phyloP scores from a whole-genome alignment of 352 stramenopile species.

The Phytophthora sojae region DNA sequence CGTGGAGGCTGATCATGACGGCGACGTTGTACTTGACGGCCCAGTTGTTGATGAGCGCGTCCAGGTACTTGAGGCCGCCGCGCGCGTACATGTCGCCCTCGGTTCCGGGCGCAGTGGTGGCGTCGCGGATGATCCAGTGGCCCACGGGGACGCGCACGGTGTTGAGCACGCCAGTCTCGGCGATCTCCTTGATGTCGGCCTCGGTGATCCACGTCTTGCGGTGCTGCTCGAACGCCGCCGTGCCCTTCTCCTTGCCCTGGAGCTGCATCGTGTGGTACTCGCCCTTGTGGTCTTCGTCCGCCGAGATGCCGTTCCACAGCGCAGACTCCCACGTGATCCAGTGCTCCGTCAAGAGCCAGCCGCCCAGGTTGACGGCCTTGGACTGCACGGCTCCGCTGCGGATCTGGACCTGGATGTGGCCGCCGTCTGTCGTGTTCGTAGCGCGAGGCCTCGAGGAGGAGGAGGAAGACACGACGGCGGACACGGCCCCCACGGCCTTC shows the following conservation, averaged over 20 bases:
- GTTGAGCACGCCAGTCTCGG: conserved; percentile 36
- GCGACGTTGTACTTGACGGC: conserved; percentile 57
- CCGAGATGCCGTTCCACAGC: conserved; percentile 5
- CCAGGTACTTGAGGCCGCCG: conserved; percentile 48
- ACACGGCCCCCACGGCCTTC: conserved; percentile 15
- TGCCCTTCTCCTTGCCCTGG: conserved; percentile 10
- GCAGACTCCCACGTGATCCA: conserved; percentile 18
- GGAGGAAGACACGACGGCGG: conserved; percentile 18
- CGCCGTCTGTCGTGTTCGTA: neutral
- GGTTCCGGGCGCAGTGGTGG: conserved; percentile 5
- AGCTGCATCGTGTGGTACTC: conserved; percentile 16
- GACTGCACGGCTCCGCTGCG: conserved; percentile 2
- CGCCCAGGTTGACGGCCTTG: conserved; percentile 18
- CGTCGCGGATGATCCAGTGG: conserved; percentile 48
- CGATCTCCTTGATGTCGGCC: conserved; percentile 14
- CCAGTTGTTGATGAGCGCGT: conserved; percentile 60
- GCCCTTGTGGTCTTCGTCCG: conserved; percentile 4
- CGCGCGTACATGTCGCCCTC: conserved; percentile 27
- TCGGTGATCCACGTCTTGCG: conserved; percentile 19
- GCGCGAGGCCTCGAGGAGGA: neutral
- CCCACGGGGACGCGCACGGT: conserved; percentile 51
- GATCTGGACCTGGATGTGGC: conserved; percentile 11
- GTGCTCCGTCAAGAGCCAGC: conserved; percentile 10
- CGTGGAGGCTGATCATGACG: conserved; percentile 63
- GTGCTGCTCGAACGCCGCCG: conserved; percentile 12